Evolutionary conservation across 345 rosid species (phyloP).

Genomic region (Dipteronia dyeriana): DNA sequence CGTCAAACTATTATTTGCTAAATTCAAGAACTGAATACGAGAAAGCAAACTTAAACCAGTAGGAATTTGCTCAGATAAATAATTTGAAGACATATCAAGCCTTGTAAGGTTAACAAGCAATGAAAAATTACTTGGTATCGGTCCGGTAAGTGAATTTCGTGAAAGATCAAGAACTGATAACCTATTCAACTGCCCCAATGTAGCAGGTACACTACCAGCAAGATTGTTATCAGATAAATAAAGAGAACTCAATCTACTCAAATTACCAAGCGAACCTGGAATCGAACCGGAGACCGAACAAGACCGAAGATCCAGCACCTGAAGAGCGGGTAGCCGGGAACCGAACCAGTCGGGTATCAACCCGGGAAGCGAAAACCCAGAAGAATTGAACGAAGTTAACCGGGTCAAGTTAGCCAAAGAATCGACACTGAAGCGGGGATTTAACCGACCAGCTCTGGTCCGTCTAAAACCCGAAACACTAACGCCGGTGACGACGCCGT

Average conservation of each 20-base stretch:
- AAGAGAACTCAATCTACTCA: constrained; percentile 41
- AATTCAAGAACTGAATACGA: constrained; percentile 41
- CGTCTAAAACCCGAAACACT: constrained; percentile 58
- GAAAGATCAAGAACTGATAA: constrained; percentile 54
- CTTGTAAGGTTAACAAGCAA: constrained; percentile 38
- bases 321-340: constrained; percentile 36
- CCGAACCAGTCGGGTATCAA: constrained; percentile 68
- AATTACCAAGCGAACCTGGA: constrained; percentile 55
- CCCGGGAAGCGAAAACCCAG: constrained; percentile 65
- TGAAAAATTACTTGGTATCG: constrained; percentile 45
- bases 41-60: constrained; percentile 39
- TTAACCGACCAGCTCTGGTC: constrained; percentile 49
- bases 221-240: constrained; percentile 47
- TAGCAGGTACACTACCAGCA: constrained; percentile 43
- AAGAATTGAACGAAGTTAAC: constrained; percentile 61
- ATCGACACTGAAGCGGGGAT: constrained; percentile 55
- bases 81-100: constrained; percentile 53
- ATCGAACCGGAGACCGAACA: constrained; percentile 49
- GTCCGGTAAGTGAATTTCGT: constrained; percentile 51
- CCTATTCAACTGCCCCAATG: constrained; percentile 42
- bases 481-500: constrained; percentile 48
- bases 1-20: constrained; percentile 52
- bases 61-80: constrained; percentile 51
- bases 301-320: constrained; percentile 62
- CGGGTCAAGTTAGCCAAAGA: constrained; percentile 50